These are phyloP conservation scores for Coemansia sp. DNA, from an alignment of 192 early-diverging fungal species.

Conservation along the genomic window DNA sequence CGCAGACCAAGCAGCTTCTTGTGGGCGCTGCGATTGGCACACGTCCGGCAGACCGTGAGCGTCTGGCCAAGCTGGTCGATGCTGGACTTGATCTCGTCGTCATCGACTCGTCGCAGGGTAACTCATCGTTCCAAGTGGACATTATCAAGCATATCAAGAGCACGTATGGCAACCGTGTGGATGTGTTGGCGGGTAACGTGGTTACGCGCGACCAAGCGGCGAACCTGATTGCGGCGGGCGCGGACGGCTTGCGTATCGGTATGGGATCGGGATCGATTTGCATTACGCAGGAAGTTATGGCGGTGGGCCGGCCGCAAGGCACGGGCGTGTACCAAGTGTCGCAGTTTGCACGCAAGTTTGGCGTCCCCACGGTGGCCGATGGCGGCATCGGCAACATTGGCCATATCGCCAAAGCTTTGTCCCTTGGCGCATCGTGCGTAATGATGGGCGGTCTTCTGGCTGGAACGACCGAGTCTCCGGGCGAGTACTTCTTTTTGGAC, in stretches of 20 bases:
- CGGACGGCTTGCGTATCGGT: slow-evolving; percentile 91
- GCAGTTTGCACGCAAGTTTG: slow-evolving; percentile 91
- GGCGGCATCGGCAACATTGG: slow-evolving; percentile 97
- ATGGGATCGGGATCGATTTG: slow-evolving; percentile 99
- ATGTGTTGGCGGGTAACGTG: slow-evolving; percentile 97
- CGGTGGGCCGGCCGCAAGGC: slow-evolving; percentile 96
- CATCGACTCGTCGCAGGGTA: slow-evolving; percentile 95
- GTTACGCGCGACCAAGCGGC: slow-evolving; percentile 95
- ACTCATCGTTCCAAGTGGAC: slow-evolving; percentile 90
- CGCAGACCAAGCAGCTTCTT: slow-evolving; percentile 85
- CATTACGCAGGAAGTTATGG: slow-evolving; percentile 99
- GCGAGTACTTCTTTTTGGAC: slow-evolving; percentile 98
- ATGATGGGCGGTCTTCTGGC: slow-evolving; percentile 99
- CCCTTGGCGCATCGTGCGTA: slow-evolving; percentile 92
- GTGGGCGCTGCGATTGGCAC: slow-evolving; percentile 93
- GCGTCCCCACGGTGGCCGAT: slow-evolving; percentile 95
- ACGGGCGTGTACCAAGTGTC: slow-evolving; percentile 95
- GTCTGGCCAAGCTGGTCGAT: slow-evolving; percentile 81
- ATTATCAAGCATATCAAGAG: slow-evolving; percentile 94
- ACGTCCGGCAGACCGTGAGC: slow-evolving; percentile 81
- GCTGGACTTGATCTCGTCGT: slow-evolving; percentile 97
- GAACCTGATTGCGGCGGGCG: slow-evolving; percentile 87
- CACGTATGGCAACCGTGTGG: slow-evolving; percentile 69
- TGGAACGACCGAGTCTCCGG: slow-evolving; percentile 93
- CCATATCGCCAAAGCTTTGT: slow-evolving; percentile 94